Conservation (phyloP, 225 moss, liverwort and hornwort species). For the Takakia lepidozioides region DNA sequence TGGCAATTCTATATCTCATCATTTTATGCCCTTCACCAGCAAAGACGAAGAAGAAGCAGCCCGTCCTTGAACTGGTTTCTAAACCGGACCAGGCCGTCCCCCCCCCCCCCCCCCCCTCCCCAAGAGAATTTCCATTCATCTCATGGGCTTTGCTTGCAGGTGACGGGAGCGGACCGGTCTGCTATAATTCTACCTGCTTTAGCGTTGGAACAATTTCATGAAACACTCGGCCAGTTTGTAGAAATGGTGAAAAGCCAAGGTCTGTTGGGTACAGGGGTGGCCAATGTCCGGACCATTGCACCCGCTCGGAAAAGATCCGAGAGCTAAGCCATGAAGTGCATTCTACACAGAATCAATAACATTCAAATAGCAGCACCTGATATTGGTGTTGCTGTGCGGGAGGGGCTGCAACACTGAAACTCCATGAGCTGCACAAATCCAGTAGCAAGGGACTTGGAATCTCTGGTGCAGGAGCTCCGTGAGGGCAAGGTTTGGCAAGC, state of each 20-base stretch:
- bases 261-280: conserved; percentile 43
- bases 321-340: conserved; percentile 45
- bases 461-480: conserved; percentile 1
- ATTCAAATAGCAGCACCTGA: conserved; percentile 19
- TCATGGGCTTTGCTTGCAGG: too few relatives aligned
- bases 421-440: conserved; percentile 6
- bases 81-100: too few relatives aligned
- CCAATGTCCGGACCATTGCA: conserved; percentile 69
- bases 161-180: conserved; percentile 56
- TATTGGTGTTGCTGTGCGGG: conserved; percentile 5
- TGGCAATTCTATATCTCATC: too few relatives aligned
- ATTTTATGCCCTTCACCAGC: too few relatives aligned
- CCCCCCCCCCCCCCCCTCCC: too few relatives aligned
- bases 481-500: conserved; percentile 11
- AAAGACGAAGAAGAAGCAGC: too few relatives aligned
- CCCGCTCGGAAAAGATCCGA: conserved; percentile 67
- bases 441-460: conserved; percentile 6
- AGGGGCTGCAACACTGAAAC: conserved; percentile 2
- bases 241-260: conserved; percentile 75
- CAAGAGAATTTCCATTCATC: too few relatives aligned
- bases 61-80: too few relatives aligned
- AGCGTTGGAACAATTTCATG: conserved; percentile 61
- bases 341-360: conserved; percentile 21
- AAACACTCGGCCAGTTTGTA: conserved; percentile 61
- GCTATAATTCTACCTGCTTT: conserved; percentile 59